Evolutionary conservation across 441 rosid species (phyloP).

Genomic region (Erodium texanum): DNA sequence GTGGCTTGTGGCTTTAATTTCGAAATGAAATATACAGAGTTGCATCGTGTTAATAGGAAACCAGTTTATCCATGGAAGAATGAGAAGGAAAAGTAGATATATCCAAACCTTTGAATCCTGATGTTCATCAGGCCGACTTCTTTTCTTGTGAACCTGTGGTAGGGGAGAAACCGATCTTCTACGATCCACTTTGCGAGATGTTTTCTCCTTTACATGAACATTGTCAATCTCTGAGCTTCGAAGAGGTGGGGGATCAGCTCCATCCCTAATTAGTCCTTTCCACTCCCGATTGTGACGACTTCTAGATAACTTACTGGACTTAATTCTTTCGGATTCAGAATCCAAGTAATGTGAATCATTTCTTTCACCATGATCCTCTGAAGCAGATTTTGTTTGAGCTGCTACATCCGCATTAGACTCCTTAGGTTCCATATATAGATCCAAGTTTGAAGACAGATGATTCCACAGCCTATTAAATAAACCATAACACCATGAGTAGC

Average conservation of each 20-base stretch:
- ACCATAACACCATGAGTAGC: background rate
- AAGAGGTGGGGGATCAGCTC: conserved; percentile 51
- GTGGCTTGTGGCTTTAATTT: background rate
- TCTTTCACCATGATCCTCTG: conserved; percentile 27
- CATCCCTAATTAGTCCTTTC: conserved; percentile 50
- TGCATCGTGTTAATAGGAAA: background rate
- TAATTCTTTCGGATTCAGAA: conserved; percentile 39
- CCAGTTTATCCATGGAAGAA: background rate
- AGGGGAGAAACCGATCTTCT: conserved; percentile 27
- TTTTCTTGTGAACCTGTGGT: conserved; percentile 39
- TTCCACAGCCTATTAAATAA: conserved; percentile 76
- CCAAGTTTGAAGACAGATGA: conserved; percentile 57
- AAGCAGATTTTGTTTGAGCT: conserved; percentile 20
- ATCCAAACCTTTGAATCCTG: conserved; percentile 45
- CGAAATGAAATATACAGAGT: background rate
- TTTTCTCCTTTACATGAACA: conserved; percentile 32
- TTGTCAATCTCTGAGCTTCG: conserved; percentile 47
- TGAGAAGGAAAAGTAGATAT: conserved; percentile 11
- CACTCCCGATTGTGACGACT: conserved; percentile 53
- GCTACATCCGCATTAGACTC: conserved; percentile 28
- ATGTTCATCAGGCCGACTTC: conserved; percentile 43
- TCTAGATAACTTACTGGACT: conserved; percentile 30
- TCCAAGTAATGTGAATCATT: conserved; percentile 27
- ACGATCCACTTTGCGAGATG: conserved; percentile 26
- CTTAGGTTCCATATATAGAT: conserved; percentile 41